Percentiles rank a stretch among this genome's conserved stretches.
Evolutionary conservation across 2,329 filamentous ascomycete species (phyloP).

Genomic region (Paecilomyces dactylethromorphus): DNA sequence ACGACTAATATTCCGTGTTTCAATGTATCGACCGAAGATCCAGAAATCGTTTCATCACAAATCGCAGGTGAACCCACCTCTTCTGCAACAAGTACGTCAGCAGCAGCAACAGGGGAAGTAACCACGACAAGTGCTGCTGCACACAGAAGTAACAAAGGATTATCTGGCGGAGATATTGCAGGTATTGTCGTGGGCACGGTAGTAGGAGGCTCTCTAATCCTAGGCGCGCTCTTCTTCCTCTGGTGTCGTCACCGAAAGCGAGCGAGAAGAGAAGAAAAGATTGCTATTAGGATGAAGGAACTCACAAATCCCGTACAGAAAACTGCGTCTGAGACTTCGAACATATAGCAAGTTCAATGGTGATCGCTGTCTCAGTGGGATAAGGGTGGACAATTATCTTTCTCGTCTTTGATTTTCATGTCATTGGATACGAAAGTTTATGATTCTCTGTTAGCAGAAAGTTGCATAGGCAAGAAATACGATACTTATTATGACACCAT

Average conservation of each 20-base stretch:
- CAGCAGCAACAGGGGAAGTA: neutral
- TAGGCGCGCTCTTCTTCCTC: neutral
- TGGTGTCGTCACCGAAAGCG: neutral
- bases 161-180: neutral
- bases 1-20: slow-evolving; percentile 39
- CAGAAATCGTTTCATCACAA: slow-evolving; percentile 15
- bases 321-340: neutral
- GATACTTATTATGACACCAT: no score
- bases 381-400: neutral
- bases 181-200: neutral
- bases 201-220: neutral
- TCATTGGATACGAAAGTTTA: no score
- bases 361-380: neutral
- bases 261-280: neutral
- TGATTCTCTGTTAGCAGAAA: no score
- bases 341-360: neutral
- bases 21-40: slow-evolving; percentile 36
- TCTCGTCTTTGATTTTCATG: no score
- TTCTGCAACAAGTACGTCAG: slow-evolving; percentile 12
- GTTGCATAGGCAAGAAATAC: no score
- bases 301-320: neutral
- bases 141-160: neutral
- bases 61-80: slow-evolving; percentile 15
- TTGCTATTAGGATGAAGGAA: neutral
- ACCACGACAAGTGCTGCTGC: neutral